Percentiles rank a stretch among this genome's conserved stretches.
These are phyloP conservation scores for Hericium erinaceus DNA, from an alignment of 768 basidiomycete species.

Conservation along the genomic window DNA sequence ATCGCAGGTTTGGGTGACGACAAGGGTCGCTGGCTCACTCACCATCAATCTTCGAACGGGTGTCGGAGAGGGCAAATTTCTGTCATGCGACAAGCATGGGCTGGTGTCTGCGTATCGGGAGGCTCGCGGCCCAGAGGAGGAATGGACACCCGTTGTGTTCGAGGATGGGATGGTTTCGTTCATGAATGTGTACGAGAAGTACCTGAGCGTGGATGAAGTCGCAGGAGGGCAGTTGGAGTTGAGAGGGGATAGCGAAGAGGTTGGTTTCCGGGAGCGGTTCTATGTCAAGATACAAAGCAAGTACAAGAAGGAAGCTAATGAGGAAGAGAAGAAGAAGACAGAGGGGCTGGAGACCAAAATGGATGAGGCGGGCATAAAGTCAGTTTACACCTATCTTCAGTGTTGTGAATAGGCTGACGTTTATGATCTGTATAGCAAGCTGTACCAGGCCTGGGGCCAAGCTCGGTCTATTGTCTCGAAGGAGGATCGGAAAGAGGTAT, in stretches of 20 bases:
- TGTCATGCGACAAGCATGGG: slow-evolving; percentile 82
- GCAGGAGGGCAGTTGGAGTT: slow-evolving; percentile 74
- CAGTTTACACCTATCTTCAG: slow-evolving; percentile 21
- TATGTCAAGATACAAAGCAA: slow-evolving; percentile 86
- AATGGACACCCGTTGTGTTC: slow-evolving; percentile 80
- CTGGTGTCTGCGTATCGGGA: slow-evolving; percentile 79
- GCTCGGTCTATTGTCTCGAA: slow-evolving; percentile 60
- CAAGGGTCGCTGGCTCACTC: slow-evolving; percentile 73
- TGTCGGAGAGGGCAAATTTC: slow-evolving; percentile 82
- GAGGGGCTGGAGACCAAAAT: slow-evolving; percentile 28
- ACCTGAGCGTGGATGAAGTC: slow-evolving; percentile 75
- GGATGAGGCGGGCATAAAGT: slow-evolving; percentile 74
- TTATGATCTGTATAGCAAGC: slow-evolving; percentile 33
- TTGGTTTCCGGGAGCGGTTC: slow-evolving; percentile 81
- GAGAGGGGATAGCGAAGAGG: slow-evolving; percentile 77
- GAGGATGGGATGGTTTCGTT: slow-evolving; percentile 84
- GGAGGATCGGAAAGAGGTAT: slow-evolving; percentile 66
- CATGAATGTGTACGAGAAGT: slow-evolving; percentile 85
- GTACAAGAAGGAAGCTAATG: slow-evolving; percentile 74
- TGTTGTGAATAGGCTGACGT: neutral
- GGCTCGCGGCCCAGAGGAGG: slow-evolving; percentile 87
- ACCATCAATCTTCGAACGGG: slow-evolving; percentile 84
- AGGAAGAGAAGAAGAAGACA: slow-evolving; percentile 45
- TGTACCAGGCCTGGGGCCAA: slow-evolving; percentile 82
- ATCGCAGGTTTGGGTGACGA: slow-evolving; percentile 86